phyloP scores from a whole-genome alignment of 345 rosid species.

The Acer campestre region DNA sequence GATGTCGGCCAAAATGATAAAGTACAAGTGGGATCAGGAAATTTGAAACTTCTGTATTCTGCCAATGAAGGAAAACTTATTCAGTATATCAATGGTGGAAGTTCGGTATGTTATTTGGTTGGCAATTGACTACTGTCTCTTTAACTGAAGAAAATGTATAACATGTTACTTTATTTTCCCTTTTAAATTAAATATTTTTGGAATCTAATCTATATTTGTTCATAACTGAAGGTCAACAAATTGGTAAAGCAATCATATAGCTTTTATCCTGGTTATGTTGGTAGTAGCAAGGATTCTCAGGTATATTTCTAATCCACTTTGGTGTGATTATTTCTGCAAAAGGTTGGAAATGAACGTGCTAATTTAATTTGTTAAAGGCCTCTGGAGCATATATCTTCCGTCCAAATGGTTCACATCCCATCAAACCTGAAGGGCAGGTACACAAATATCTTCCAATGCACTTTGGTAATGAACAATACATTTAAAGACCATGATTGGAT shows the following conservation, averaged over 20 bases:
- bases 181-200: background rate
- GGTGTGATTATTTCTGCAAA: background rate
- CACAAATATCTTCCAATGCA: conserved; percentile 4
- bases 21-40: conserved; percentile 62
- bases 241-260: conserved; percentile 46
- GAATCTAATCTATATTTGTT: conserved; percentile 5
- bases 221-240: conserved; percentile 42
- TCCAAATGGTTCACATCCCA: conserved; percentile 44
- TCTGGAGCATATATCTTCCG: conserved; percentile 76
- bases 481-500: conserved; percentile 26
- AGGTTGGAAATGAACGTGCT: conserved; percentile 8
- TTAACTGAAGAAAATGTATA: background rate
- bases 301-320: conserved; percentile 24
- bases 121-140: background rate
- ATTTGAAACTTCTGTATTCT: conserved; percentile 48
- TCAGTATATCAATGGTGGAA: conserved; percentile 46
- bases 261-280: conserved; percentile 58
- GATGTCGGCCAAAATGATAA: conserved; percentile 29
- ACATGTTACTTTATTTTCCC: background rate
- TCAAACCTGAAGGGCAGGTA: conserved; percentile 48
- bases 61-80: conserved; percentile 42
- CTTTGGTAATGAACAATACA: background rate
- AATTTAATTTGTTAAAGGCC: conserved; percentile 42
- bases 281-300: conserved; percentile 52
- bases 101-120: conserved; percentile 35